Conservation (phyloP, 106 monocot species). For the Allium fistulosum region DNA sequence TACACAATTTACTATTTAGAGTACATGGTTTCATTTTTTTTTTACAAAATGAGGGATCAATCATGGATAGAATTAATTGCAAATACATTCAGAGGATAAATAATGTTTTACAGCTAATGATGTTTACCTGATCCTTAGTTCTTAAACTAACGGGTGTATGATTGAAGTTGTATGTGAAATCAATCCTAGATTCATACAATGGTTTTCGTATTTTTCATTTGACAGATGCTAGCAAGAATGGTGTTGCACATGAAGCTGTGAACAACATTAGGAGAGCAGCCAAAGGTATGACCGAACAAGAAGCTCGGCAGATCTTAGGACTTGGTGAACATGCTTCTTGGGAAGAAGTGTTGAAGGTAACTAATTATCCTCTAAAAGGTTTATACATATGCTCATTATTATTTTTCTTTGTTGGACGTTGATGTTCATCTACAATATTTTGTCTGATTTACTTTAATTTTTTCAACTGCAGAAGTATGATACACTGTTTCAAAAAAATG, state of each 20-base stretch:
- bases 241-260: slow-evolving; percentile 75
- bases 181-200: background rate
- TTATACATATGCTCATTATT: no score
- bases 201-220: background rate
- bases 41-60: no score
- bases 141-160: no score
- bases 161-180: background rate
- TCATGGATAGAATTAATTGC: no score
- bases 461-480: slow-evolving; percentile 57
- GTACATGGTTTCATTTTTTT: no score
- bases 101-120: no score
- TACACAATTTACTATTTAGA: no score
- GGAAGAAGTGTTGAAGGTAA: slow-evolving; percentile 83
- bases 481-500: slow-evolving; percentile 73
- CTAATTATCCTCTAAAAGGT: background rate
- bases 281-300: slow-evolving; percentile 69
- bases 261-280: slow-evolving; percentile 60
- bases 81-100: no score
- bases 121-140: no score
- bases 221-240: slow-evolving; percentile 77
- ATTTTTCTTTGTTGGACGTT: no score
- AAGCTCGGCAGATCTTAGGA: slow-evolving; percentile 91
- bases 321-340: slow-evolving; percentile 56
- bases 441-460: no score
- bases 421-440: no score